These are phyloP conservation scores for Ophiostoma sp. DNA, from an alignment of 2,329 filamentous ascomycete species.

Conservation along the genomic window DNA sequence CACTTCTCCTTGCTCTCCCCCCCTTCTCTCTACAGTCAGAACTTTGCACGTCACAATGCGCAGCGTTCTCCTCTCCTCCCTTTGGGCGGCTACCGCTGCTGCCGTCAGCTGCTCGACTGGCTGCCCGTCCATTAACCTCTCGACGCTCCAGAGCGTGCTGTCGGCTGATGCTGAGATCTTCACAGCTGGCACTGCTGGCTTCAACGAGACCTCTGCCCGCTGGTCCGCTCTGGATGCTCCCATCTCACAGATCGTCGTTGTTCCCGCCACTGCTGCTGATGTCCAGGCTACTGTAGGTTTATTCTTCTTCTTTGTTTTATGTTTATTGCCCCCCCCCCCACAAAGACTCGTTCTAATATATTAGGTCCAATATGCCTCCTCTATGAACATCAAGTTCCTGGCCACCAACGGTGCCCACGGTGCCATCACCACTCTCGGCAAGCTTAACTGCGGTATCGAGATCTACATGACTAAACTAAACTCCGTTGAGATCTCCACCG, in stretches of 20 bases:
- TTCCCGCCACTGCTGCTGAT: conserved; percentile 44
- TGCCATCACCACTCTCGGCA: conserved; percentile 43
- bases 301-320: conserved; percentile 26
- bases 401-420: conserved; percentile 50
- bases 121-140: conserved; percentile 15
- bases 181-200: conserved; percentile 39
- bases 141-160: conserved; percentile 32
- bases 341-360: not conserved
- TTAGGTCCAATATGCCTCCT: conserved; percentile 12
- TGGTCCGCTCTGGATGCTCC: conserved; percentile 45
- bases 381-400: conserved; percentile 42
- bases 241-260: conserved; percentile 42
- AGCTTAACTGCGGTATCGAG: conserved; percentile 44
- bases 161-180: conserved; percentile 40
- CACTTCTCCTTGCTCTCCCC: not conserved
- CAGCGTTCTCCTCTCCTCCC: not conserved
- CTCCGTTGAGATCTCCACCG: conserved; percentile 43
- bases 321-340: no score
- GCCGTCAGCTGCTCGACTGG: conserved; percentile 4
- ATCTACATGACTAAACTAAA: conserved; percentile 51
- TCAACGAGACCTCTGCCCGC: conserved; percentile 36
- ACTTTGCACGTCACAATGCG: conserved; percentile 1
- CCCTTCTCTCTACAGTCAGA: not conserved
- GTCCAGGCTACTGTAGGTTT: conserved; percentile 45
- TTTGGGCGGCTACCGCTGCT: conserved; percentile 2